Evolutionary conservation across 306 rosid genomes (phyloP).

Genomic region (Medicago ruthenica): DNA sequence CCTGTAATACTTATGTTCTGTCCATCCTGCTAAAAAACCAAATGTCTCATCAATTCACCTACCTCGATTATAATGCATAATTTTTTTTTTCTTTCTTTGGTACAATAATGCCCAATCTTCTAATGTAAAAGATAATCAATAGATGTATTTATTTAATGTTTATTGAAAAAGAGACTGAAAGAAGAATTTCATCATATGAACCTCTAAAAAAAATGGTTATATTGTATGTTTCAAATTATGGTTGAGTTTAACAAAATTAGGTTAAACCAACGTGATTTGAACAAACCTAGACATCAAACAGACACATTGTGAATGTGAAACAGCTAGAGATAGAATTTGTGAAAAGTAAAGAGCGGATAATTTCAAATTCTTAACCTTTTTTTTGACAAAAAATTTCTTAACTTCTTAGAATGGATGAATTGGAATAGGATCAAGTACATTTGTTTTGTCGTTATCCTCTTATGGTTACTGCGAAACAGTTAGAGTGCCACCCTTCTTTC

Average conservation of each 20-base stretch:
- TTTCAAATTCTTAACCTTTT: too few relatives aligned
- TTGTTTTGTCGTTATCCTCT: not conserved
- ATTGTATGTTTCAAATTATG: too few relatives aligned
- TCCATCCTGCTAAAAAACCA: constrained; percentile 51
- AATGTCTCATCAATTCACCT: constrained; percentile 17
- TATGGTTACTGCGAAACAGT: not conserved
- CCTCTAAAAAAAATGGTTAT: too few relatives aligned
- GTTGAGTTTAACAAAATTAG: too few relatives aligned
- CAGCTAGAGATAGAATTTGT: not conserved
- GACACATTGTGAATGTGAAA: not conserved
- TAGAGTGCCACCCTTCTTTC: constrained; percentile 21
- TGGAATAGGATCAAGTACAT: not conserved
- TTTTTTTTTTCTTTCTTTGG: not conserved
- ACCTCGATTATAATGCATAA: not conserved
- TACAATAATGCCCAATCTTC: too few relatives aligned
- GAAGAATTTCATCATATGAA: not conserved
- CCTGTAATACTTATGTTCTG: constrained; percentile 49
- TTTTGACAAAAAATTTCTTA: not conserved
- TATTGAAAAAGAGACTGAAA: not conserved
- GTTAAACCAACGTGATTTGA: too few relatives aligned
- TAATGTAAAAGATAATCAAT: not conserved
- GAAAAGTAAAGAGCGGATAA: not conserved
- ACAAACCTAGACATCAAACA: too few relatives aligned
- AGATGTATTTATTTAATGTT: not conserved
- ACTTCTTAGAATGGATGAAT: not conserved